Evolutionary conservation across 2,329 filamentous ascomycete genomes (phyloP), one percentile per base, ranked within the genome.

Genomic region (Elsinoe perseae): DNA sequence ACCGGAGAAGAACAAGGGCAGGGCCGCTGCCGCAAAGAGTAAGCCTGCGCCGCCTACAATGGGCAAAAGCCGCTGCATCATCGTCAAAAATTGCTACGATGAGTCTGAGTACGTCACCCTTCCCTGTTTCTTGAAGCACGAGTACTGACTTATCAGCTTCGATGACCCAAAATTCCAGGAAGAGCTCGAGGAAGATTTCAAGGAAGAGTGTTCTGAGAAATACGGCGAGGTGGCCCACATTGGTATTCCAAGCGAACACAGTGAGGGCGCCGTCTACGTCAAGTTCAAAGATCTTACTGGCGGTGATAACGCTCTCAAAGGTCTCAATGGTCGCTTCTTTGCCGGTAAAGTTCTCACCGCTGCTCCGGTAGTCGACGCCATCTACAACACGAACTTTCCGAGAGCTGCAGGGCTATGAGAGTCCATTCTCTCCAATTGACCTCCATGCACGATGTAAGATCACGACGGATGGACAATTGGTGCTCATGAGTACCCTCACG

Each of bases 161-260:
- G 76, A 88, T 85, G 89, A 95, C 62, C 59, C 63, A 12, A 74
- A 75, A 63, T 98, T 93, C 92, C 79, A 90, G 69, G 95, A 95
- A 70, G 90, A 96, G 66, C 80, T 98, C 63, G 91, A 96, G 75
- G 85, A 90, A 70, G 93, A 98, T 69, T 88, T 98, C 69, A 86
- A 87, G 73, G 80, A 83, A 67, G 93, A 98, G 78, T 95, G 92
- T 70, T 88, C 95, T 76, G 80, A 84, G 66, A 95, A 93, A 79
- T 98, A 97, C 78, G 93, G 93, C 68, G 88, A 92, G 66, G 92
- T 98, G 67, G 90, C 97, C 72, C 93, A 98, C 82, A 95, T 97
- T 74, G 67, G 63, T 58, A 58, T 69, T 53, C 83, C 90, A 65
- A 84, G 87, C 63, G 53, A 56, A 16, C 53, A 44, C 28, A 95